Evolutionary conservation across 2,329 filamentous ascomycete species (phyloP).

Genomic region (Botryotinia globosa): DNA sequence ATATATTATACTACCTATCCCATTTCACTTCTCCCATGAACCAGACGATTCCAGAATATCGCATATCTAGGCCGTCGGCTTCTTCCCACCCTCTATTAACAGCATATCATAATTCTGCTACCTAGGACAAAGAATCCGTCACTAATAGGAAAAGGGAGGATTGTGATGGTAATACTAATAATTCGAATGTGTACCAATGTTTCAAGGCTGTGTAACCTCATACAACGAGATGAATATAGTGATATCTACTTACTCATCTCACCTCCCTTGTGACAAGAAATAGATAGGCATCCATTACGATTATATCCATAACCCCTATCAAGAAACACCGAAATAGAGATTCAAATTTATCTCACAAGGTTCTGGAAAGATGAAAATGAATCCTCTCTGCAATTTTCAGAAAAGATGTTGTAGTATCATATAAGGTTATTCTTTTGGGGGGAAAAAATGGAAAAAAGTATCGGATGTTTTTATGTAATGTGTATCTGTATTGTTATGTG

Average conservation of each 20-base stretch:
- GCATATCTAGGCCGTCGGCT: too few species aligned
- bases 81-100: too few species aligned
- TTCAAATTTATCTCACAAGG: rapidly evolving
- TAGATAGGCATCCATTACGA: neutral
- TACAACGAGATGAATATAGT: neutral
- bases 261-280: too few species aligned
- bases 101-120: too few species aligned
- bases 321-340: neutral
- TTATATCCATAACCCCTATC: neutral
- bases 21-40: too few species aligned
- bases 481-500: too few species aligned
- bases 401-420: neutral
- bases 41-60: neutral
- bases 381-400: neutral
- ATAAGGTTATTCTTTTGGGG: neutral
- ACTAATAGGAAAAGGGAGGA: neutral
- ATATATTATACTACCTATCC: neutral
- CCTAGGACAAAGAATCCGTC: neutral
- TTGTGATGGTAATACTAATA: neutral
- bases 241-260: neutral
- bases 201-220: too few species aligned
- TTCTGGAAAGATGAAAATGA: neutral
- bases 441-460: neutral
- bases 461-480: too few species aligned
- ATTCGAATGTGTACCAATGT: too few species aligned